A percentile compares a stretch with the other conserved stretches of the same genome.
Evolutionary conservation across 1,284 basidiomycete species (phyloP).

Genomic region (Athelia psychrophila): DNA sequence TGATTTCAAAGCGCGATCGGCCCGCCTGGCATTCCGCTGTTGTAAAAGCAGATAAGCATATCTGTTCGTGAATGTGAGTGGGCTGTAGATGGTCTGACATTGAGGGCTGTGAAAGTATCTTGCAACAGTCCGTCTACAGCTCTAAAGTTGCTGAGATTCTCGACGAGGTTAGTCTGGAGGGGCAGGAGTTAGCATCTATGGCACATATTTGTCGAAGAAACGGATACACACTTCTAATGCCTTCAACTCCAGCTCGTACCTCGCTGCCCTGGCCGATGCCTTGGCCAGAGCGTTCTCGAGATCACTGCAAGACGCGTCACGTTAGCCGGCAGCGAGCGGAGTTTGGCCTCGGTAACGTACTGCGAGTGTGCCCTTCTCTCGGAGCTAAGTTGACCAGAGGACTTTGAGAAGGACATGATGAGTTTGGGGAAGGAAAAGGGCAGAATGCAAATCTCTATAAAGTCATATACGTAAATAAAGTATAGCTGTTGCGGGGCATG

Average conservation of each 20-base stretch:
- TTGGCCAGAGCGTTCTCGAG: constrained; percentile 45
- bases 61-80: neutral
- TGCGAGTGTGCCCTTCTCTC: neutral
- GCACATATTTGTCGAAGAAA: no score
- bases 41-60: constrained; percentile 5
- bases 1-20: constrained; percentile 48
- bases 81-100: constrained; percentile 39
- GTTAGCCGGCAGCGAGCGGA: no score
- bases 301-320: constrained; percentile 23
- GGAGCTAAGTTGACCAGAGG: neutral
- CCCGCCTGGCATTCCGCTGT: constrained; percentile 55
- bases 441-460: neutral
- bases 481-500: no score
- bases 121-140: constrained; percentile 65
- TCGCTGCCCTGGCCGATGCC: constrained; percentile 46
- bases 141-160: constrained; percentile 67
- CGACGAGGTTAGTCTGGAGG: constrained; percentile 54
- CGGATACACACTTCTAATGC: constrained; percentile 59
- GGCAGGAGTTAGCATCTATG: neutral
- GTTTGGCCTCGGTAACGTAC: neutral
- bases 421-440: neutral
- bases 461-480: neutral
- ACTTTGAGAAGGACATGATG: neutral
- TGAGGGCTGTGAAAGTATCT: constrained; percentile 54
- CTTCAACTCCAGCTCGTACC: constrained; percentile 64